Evolutionary conservation across 306 rosid genomes (phyloP), one percentile per base, ranked within the genome.

Genomic region (Quercus berberidifolia): DNA sequence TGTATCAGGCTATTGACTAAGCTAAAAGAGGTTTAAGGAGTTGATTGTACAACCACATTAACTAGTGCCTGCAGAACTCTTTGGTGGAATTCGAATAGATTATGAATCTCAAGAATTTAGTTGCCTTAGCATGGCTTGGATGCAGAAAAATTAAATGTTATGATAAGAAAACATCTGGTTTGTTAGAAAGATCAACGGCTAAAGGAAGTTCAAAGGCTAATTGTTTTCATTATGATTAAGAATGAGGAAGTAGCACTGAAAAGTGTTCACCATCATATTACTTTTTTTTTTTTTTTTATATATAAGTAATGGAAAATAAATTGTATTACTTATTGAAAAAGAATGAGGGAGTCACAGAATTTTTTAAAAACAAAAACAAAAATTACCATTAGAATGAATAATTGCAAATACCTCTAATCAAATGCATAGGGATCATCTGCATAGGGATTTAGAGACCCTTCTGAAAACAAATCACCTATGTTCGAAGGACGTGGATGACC

Each of bases 341-440:
- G 71, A 33, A 65, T 2, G 3, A 65, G 54, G 77, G 83, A 63
- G 55, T 35, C 67, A 74, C 55, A 49, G 52, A 31, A 33, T 49
- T 52, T 79, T 52, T 57, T 17, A 26, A 68, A 31, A 68, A 72
- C 76, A 49, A 49, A 78, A 52, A 83, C 14, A n/a, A 81, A 58
- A 43, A 19, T 26, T 13, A 49, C 31, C 62, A 73, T 14, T 28
- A 58, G 46, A 46, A 30, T 79, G 21, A 52, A 55, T 35, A 80
- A 77, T 35, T 75, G 76, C 71, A 82, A 79, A 67, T 92, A 95
- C 99, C 99, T 87, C 82, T 86, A 92, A 76, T 92, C 92, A 84
- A 95, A 95, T 69, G 99, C 99, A 83, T 90, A 95, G 55, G 99
- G 99, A 85, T 92, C 99, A 65, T 95, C 98, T 56, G 94, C 90